Evolutionary conservation across 2,329 filamentous ascomycete species (phyloP), one percentile per base, ranked within the genome.

Genomic region (Beauveria scarabaeidicola): DNA sequence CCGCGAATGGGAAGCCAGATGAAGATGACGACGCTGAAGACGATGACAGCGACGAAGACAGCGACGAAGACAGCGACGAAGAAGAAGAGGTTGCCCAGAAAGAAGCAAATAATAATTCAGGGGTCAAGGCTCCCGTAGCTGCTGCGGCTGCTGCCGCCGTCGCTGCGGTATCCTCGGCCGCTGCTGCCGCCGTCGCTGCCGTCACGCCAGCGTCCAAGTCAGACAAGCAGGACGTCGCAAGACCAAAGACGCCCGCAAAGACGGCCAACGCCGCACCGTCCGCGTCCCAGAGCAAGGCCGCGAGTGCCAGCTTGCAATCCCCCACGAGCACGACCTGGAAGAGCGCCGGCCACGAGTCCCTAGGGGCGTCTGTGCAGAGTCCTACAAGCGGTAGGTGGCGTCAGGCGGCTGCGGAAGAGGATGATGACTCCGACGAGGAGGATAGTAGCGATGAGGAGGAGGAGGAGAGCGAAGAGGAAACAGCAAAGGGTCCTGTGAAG

Each of bases 321-420:
- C 75, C 77, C 2, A 76, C 72, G 11, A 69, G 71, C 13, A 71
- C 71, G 2, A 71, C 73, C 15, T 77, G 74, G 75, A 70, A 69
- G 55, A 66, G 65, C 38, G 56, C 61, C 17, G 61, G 61, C 43
- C 56, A 61, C 23, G 52, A 53, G 17, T 56, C 61, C 15, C 62
- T 67, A 46, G 63, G 61, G 19, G 64, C 64, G 19, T 64, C 62
- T 19, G 23, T 61, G 13, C 61, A 63, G 38, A 63, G 62, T 38
- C 62, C 64, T 7, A 59, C 60, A 3, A 59, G 60, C 55, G 55
- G 60, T n/a, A 61, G 21, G 10, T 61, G 60, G 60, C 47, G 36
- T 1, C 55, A 48, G 40, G 0, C 32, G 5, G 23, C 36, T 25
- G 25, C 9, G 6, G 46, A 63, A 10, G 59, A 47, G 3, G 59